Evolutionary conservation across 2,329 filamentous ascomycete genomes (phyloP).

Genomic region (Cytospora mali): DNA sequence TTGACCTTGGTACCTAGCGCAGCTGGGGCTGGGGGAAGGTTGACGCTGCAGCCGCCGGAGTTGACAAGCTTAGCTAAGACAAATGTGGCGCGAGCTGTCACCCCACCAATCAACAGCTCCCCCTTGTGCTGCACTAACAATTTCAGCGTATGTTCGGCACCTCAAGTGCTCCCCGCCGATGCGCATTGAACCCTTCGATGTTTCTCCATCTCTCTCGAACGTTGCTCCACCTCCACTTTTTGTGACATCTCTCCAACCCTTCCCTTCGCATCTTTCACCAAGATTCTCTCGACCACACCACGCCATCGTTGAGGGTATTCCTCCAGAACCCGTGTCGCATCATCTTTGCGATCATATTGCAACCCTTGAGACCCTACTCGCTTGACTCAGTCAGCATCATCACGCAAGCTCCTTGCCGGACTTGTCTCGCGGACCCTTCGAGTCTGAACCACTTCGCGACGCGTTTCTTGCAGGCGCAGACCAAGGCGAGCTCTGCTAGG

Average conservation of each 20-base stretch:
- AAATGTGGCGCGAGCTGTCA: neutral
- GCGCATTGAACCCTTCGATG: conserved; percentile 5
- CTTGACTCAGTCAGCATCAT: conserved; percentile 5
- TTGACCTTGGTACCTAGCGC: too few relatives aligned
- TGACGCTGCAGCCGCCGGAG: neutral
- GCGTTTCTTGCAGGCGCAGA: neutral
- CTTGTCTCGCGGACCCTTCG: neutral
- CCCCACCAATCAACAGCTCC: neutral
- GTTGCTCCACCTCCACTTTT: conserved; percentile 27
- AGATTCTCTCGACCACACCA: conserved; percentile 8
- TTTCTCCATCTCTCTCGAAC: conserved; percentile 8
- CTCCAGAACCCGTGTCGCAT: conserved; percentile 23
- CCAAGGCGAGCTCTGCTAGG: neutral
- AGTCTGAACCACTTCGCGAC: neutral
- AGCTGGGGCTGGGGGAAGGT: too few relatives aligned
- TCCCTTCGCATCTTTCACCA: neutral
- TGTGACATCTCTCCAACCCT: conserved; percentile 22
- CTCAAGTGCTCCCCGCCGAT: neutral
- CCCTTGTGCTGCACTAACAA: neutral
- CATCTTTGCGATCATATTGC: conserved; percentile 17
- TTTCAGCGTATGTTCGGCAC: too few relatives aligned
- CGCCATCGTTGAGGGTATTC: neutral
- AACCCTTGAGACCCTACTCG: neutral
- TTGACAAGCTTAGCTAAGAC: neutral
- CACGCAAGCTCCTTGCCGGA: conserved; percentile 12